A percentile compares a stretch with the other conserved stretches of the same genome.
phyloP scores from a whole-genome alignment of 768 basidiomycete species.

The Holtermanniella nyarrowii region DNA sequence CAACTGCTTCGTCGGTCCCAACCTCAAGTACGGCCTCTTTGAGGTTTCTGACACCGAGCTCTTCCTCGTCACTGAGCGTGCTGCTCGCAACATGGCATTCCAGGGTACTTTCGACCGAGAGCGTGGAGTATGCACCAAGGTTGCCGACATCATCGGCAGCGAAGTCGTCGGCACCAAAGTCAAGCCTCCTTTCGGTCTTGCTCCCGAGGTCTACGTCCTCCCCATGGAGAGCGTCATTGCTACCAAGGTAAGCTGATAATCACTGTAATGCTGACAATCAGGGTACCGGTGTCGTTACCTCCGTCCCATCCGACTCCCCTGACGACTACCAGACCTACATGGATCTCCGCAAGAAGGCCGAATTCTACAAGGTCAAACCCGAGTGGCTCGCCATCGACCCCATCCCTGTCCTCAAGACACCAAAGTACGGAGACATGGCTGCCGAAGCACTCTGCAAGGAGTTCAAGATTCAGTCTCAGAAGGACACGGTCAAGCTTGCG shows the following conservation, averaged over 20 bases:
- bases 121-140: slow-evolving; percentile 60
- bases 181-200: slow-evolving; percentile 70
- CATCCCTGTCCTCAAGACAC: slow-evolving; percentile 75
- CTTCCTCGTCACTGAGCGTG: slow-evolving; percentile 76
- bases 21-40: slow-evolving; percentile 85
- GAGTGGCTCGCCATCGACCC: slow-evolving; percentile 76
- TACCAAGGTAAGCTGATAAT: slow-evolving; percentile 57
- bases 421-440: slow-evolving; percentile 83
- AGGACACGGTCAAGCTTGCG: slow-evolving; percentile 81
- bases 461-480: slow-evolving; percentile 89
- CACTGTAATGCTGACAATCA: slow-evolving; percentile 28
- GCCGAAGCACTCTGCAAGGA: slow-evolving; percentile 74
- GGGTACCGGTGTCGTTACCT: slow-evolving; percentile 97
- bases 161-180: slow-evolving; percentile 79
- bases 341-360: slow-evolving; percentile 90
- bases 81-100: slow-evolving; percentile 96
- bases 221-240: slow-evolving; percentile 98
- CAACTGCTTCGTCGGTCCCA: slow-evolving; percentile 87
- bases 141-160: slow-evolving; percentile 67
- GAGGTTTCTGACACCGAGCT: slow-evolving; percentile 60
- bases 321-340: slow-evolving; percentile 85
- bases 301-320: slow-evolving; percentile 94
- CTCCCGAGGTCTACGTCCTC: slow-evolving; percentile 81
- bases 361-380: slow-evolving; percentile 88
- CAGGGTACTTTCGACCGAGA: slow-evolving; percentile 66